Conservation (phyloP, 352 stramenopile genomes). For the Thalassiosira allenii region DNA sequence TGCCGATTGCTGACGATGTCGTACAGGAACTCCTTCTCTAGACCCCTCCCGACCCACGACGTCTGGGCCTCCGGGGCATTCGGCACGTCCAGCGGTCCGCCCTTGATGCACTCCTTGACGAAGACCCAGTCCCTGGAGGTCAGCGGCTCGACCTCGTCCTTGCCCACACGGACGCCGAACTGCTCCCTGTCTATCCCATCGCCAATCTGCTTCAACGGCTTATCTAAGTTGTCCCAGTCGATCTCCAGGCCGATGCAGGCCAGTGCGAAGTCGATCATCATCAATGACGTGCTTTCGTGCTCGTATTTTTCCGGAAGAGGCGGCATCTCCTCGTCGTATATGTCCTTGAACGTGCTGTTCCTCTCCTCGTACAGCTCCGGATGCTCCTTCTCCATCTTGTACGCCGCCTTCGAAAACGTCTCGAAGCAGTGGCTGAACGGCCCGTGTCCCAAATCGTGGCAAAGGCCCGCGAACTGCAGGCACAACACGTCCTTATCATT, state of each 20-base stretch:
- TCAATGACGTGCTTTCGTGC: slow-evolving; percentile 71
- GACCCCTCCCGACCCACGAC: slow-evolving; percentile 29
- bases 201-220: slow-evolving; percentile 56
- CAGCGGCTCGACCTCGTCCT: slow-evolving; percentile 21
- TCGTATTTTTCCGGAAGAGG: slow-evolving; percentile 21
- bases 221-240: slow-evolving; percentile 44
- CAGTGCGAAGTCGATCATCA: slow-evolving; percentile 73
- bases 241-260: slow-evolving; percentile 34
- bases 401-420: slow-evolving; percentile 13
- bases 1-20: slow-evolving; percentile 70
- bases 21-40: slow-evolving; percentile 76
- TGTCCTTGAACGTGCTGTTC: slow-evolving; percentile 13
- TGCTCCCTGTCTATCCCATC: slow-evolving; percentile 42
- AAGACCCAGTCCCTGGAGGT: slow-evolving; percentile 69
- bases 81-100: slow-evolving; percentile 35
- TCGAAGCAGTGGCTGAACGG: slow-evolving; percentile 96
- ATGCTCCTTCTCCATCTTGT: slow-evolving; percentile 20
- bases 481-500: slow-evolving; percentile 87
- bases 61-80: slow-evolving; percentile 15
- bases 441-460: slow-evolving; percentile 90
- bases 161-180: slow-evolving; percentile 45
- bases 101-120: slow-evolving; percentile 80
- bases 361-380: background rate
- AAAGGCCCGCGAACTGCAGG: slow-evolving; percentile 80
- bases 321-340: slow-evolving; percentile 29